Conservation (phyloP, 1,284 basidiomycete species). For the Cutaneotrichosporon spelunceum region DNA sequence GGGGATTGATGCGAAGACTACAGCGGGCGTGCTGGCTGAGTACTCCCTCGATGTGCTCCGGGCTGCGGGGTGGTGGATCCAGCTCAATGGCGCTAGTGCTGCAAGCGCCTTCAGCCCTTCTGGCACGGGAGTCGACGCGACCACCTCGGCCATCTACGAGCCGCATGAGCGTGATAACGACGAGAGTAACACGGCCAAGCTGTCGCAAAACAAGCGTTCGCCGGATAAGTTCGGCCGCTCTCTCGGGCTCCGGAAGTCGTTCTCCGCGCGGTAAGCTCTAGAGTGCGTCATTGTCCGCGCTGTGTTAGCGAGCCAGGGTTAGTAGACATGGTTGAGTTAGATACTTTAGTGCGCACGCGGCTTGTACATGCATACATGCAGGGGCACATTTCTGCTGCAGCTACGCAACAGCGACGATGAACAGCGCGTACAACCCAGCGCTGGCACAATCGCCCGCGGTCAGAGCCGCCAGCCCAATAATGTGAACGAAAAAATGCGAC, state of each 20-base stretch:
- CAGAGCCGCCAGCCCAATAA: too few species aligned
- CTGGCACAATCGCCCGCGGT: neutral
- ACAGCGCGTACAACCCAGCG: neutral
- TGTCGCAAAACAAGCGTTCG: neutral
- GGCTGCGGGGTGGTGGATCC: conserved; percentile 28
- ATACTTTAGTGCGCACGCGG: neutral
- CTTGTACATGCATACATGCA: neutral
- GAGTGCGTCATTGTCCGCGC: neutral
- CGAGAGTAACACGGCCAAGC: neutral
- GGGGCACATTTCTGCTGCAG: neutral
- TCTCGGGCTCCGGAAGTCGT: neutral
- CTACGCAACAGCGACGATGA: neutral
- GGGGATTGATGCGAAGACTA: conserved; percentile 18
- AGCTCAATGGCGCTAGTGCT: conserved; percentile 9
- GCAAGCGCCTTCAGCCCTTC: too few species aligned
- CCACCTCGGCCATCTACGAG: neutral
- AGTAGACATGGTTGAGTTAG: neutral
- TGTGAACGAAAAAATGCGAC: neutral
- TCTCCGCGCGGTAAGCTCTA: neutral
- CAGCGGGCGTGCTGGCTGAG: conserved; percentile 31
- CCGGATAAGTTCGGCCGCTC: neutral
- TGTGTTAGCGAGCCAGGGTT: neutral
- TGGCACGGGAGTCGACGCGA: too few species aligned
- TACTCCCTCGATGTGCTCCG: conserved; percentile 34
- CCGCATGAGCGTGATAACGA: neutral